A percentile compares a stretch with the other conserved stretches of the same genome.
Evolutionary conservation across 768 basidiomycete species (phyloP).

Genomic region (Pleurotus salmoneostramineus): DNA sequence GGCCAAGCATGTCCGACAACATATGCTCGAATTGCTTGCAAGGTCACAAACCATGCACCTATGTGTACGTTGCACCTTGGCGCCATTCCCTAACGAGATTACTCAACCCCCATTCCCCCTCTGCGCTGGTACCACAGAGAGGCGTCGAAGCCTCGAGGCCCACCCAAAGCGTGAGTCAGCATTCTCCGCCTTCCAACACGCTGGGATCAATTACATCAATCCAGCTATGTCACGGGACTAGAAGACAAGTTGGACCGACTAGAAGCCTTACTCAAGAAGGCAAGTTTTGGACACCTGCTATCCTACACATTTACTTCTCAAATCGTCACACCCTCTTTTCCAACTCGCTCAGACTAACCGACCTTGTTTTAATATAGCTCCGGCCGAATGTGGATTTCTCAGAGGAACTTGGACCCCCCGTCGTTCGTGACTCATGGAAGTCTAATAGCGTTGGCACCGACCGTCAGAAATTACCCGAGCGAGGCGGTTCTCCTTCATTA

Average conservation of each 20-base stretch:
- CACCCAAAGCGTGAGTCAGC: conserved; percentile 59
- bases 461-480: not conserved
- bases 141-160: conserved; percentile 60
- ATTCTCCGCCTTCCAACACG: not conserved
- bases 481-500: conserved; percentile 4
- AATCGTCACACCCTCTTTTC: not conserved
- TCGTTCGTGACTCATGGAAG: conserved; percentile 67
- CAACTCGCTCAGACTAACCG: not conserved
- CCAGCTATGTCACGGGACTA: conserved; percentile 53
- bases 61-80: conserved; percentile 38
- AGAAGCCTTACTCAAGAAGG: conserved; percentile 50
- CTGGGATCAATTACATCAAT: not conserved
- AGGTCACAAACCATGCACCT: conserved; percentile 50
- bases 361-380: conserved; percentile 35
- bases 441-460: conserved; percentile 10
- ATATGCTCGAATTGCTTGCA: conserved; percentile 57
- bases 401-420: conserved; percentile 56
- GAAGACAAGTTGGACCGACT: conserved; percentile 58
- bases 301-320: conserved; percentile 1
- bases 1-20: conserved; percentile 44
- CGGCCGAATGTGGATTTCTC: conserved; percentile 60
- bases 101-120: no score
- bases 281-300: conserved; percentile 21
- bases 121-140: conserved; percentile 36
- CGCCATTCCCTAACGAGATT: not conserved